These are phyloP conservation scores for Globisporangium okanoganense DNA, from an alignment of 352 stramenopile genomes.

Conservation along the genomic window DNA sequence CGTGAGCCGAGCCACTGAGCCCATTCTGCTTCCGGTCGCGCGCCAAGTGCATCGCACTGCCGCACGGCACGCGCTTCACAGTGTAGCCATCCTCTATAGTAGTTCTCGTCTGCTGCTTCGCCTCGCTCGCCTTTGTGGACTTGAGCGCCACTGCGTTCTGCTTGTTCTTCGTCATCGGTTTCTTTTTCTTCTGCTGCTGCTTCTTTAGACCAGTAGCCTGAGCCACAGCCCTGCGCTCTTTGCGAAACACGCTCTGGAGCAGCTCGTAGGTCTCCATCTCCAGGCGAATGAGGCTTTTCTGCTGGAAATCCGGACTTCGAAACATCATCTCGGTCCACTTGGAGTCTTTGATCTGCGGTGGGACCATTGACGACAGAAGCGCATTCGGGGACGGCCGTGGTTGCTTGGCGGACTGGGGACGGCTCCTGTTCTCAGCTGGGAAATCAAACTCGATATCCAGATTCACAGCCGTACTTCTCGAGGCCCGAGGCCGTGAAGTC, in stretches of 20 bases:
- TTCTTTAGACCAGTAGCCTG: neutral
- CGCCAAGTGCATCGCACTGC: conserved; percentile 36
- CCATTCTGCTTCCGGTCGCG: conserved; percentile 26
- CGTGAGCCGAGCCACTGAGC: neutral
- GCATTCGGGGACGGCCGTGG: neutral
- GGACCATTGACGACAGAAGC: conserved; percentile 2
- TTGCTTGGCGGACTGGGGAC: conserved; percentile 16
- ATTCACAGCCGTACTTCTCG: neutral
- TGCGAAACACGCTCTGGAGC: conserved; percentile 30
- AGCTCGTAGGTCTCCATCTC: conserved; percentile 49
- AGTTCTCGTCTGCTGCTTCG: neutral
- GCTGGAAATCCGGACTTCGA: conserved; percentile 33
- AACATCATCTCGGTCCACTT: conserved; percentile 48
- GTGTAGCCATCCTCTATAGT: neutral
- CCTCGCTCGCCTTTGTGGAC: conserved; percentile 8
- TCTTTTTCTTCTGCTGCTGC: neutral
- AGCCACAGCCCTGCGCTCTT: neutral
- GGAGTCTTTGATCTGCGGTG: conserved; percentile 15
- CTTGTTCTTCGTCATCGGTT: neutral
- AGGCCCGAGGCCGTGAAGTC: neutral
- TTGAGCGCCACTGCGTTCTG: conserved; percentile 3
- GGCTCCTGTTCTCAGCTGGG: neutral
- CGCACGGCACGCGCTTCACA: conserved; percentile 12
- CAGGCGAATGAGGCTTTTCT: conserved; percentile 25
- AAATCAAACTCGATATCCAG: neutral